Percentiles rank a stretch among this genome's conserved stretches.
These are phyloP conservation scores for Amphirosellinia nigrospora DNA, from an alignment of 495 filamentous ascomycete genomes.

Conservation along the genomic window DNA sequence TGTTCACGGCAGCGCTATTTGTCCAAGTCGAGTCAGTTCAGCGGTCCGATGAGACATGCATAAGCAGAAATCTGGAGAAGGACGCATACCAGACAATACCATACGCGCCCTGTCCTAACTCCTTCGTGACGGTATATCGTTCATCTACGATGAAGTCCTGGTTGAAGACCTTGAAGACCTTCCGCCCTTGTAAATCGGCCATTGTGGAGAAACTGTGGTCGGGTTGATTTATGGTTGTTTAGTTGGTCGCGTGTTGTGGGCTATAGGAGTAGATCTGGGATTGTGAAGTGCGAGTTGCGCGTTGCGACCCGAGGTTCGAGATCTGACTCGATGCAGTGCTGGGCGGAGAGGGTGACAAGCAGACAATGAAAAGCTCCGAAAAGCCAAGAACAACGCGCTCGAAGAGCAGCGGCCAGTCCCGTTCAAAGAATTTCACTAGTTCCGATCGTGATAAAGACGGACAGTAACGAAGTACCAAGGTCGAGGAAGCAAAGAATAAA, in stretches of 20 bases:
- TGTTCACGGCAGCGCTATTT: slow-evolving; percentile 87
- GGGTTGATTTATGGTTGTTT: neutral
- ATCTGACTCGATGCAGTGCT: neutral
- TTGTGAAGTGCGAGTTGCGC: neutral
- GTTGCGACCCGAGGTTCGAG: slow-evolving; percentile 15
- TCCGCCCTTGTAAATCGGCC: slow-evolving; percentile 83
- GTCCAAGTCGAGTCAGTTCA: slow-evolving; percentile 3
- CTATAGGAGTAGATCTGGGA: neutral
- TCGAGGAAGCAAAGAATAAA: slow-evolving; percentile 5
- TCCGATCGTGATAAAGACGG: neutral
- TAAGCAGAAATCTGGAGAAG: neutral
- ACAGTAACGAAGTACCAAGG: neutral
- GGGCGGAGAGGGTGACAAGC: neutral
- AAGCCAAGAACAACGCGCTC: slow-evolving; percentile 3
- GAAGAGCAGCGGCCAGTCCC: neutral
- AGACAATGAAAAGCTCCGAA: neutral
- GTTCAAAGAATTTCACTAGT: neutral
- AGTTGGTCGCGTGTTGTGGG: neutral
- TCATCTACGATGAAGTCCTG: slow-evolving; percentile 99
- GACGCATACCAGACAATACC: slow-evolving; percentile 92
- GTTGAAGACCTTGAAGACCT: slow-evolving; percentile 99
- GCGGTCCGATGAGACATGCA: neutral
- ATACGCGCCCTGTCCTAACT: slow-evolving; percentile 96
- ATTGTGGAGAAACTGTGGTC: slow-evolving; percentile 48
- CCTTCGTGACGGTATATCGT: slow-evolving; percentile 97